Percentiles rank a stretch among this genome's conserved stretches.
Evolutionary conservation across 164 flowering plant species (phyloP).

Genomic region (Magnolia sinica): DNA sequence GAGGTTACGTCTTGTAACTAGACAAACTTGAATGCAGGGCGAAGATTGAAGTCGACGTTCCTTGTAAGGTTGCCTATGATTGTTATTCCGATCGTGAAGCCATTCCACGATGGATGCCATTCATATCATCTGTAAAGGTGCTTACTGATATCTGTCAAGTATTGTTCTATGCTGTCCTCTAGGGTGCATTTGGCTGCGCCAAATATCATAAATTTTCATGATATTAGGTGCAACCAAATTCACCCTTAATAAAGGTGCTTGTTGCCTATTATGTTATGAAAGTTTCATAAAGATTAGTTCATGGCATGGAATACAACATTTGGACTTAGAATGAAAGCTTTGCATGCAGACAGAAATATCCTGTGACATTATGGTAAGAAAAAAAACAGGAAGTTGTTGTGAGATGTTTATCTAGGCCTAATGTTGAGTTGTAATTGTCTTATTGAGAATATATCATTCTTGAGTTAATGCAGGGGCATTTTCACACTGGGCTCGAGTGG

Average conservation of each 20-base stretch:
- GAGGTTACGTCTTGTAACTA: not conserved
- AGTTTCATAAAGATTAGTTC: not conserved
- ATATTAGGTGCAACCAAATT: not conserved
- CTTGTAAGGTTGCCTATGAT: constrained; percentile 71
- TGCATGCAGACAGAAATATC: not conserved
- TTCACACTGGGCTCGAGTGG: too few relatives aligned
- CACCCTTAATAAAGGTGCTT: not conserved
- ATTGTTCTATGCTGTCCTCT: not conserved
- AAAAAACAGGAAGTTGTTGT: not conserved
- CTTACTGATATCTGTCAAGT: not conserved
- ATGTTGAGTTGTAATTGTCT: not conserved
- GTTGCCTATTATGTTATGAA: not conserved
- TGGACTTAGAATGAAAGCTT: not conserved
- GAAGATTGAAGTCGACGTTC: constrained; percentile 71
- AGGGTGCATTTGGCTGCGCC: too few relatives aligned
- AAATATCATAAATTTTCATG: too few relatives aligned
- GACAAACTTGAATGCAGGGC: constrained; percentile 45
- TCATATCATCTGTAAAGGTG: constrained; percentile 93
- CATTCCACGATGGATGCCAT: constrained; percentile 93
- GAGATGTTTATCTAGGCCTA: not conserved
- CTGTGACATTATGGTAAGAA: not conserved
- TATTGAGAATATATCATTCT: too few relatives aligned
- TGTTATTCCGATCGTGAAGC: constrained; percentile 82
- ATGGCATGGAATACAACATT: not conserved
- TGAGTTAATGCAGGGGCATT: too few relatives aligned